Percentiles rank a stretch among this genome's conserved stretches.
These are phyloP conservation scores for Bolboschoenoplectus hybrid DNA, from an alignment of 202 grass and related monocot species.

Conservation along the genomic window DNA sequence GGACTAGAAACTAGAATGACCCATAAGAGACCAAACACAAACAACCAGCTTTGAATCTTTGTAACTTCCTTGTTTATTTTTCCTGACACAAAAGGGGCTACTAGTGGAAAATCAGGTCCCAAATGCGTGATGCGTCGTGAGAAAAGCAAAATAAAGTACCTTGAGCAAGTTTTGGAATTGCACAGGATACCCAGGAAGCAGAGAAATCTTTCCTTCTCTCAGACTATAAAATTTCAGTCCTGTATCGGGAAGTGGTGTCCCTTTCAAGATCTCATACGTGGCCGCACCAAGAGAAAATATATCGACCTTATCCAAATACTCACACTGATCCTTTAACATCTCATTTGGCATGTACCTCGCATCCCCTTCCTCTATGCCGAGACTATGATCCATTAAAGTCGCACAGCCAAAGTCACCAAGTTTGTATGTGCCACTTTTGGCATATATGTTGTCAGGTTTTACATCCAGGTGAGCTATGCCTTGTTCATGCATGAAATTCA, in stretches of 20 bases:
- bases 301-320: conserved; percentile 96
- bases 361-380: conserved; percentile 90
- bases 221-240: conserved; percentile 77
- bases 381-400: conserved; percentile 67
- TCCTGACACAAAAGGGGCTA: neutral
- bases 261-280: conserved; percentile 79
- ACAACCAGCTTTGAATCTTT: neutral
- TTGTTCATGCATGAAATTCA: conserved; percentile 77
- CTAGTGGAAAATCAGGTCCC: conserved; percentile 33
- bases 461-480: conserved; percentile 92
- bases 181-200: conserved; percentile 77
- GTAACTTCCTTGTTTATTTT: neutral
- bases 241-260: conserved; percentile 64
- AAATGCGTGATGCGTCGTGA: neutral
- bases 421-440: conserved; percentile 73
- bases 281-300: conserved; percentile 91
- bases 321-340: conserved; percentile 84
- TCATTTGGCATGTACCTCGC: conserved; percentile 94
- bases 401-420: conserved; percentile 96
- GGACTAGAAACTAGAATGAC: neutral
- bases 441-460: conserved; percentile 97
- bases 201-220: conserved; percentile 76
- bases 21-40: neutral
- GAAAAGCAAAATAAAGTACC: conserved; percentile 49
- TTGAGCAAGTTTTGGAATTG: conserved; percentile 90